phyloP scores from a whole-genome alignment of 805 yeast species.

The Candida endomychidarum region DNA sequence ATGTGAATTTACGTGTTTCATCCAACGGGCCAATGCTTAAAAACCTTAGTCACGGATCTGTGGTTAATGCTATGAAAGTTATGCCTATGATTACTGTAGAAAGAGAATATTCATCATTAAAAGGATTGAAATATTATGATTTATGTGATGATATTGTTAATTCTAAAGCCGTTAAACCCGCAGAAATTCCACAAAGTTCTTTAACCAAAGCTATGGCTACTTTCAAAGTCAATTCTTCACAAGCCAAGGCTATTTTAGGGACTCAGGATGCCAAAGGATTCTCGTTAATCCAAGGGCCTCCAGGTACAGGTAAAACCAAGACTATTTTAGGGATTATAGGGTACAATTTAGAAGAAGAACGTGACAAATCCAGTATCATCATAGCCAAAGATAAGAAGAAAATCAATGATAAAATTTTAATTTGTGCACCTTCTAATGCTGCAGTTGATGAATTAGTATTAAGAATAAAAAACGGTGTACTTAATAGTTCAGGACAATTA shows the following conservation, averaged over 20 bases:
- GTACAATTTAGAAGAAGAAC: constrained; percentile 46
- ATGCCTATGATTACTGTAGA: constrained; percentile 91
- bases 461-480: constrained; percentile 74
- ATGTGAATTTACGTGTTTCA: constrained; percentile 69
- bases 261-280: constrained; percentile 71
- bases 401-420: constrained; percentile 53
- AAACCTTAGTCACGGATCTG: constrained; percentile 60
- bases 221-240: constrained; percentile 78
- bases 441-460: constrained; percentile 95
- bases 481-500: constrained; percentile 50
- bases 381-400: constrained; percentile 3
- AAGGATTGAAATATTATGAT: constrained; percentile 81
- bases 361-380: constrained; percentile 18
- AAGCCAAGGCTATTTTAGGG: constrained; percentile 84
- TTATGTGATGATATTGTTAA: constrained; percentile 61
- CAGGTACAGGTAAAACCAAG: constrained; percentile 98
- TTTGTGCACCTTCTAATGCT: constrained; percentile 98
- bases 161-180: constrained; percentile 59
- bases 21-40: constrained; percentile 53
- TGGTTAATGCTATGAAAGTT: constrained; percentile 66
- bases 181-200: constrained; percentile 28
- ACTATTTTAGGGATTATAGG: constrained; percentile 93
- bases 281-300: constrained; percentile 95
- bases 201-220: constrained; percentile 43
- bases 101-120: constrained; percentile 84